phyloP scores from a whole-genome alignment of 2,329 filamentous ascomycete genomes.

The Claviceps spartinae region DNA sequence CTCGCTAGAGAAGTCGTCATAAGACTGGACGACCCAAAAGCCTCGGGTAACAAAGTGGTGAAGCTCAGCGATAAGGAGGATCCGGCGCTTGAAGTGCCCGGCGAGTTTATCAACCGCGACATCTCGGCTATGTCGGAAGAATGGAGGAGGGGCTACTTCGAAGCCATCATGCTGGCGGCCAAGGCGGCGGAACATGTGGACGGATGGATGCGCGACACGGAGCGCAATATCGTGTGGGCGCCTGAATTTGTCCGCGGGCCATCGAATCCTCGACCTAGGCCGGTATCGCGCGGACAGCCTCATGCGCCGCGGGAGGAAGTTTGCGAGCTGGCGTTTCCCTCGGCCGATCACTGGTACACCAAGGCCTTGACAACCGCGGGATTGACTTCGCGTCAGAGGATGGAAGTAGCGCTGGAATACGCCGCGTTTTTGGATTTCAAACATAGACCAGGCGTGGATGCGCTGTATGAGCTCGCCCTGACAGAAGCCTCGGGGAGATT shows the following conservation, averaged over 20 bases:
- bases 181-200: conserved; percentile 70
- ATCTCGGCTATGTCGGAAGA: conserved; percentile 62
- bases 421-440: conserved; percentile 79
- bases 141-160: conserved; percentile 78
- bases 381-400: conserved; percentile 62
- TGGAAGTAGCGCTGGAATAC: conserved; percentile 72
- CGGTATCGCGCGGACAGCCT: conserved; percentile 50
- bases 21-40: conserved; percentile 53
- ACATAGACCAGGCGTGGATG: conserved; percentile 46
- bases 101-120: conserved; percentile 51
- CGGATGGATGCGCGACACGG: conserved; percentile 60
- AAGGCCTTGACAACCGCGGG: conserved; percentile 70
- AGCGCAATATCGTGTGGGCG: conserved; percentile 52
- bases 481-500: conserved; percentile 54
- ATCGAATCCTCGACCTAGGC: conserved; percentile 67
- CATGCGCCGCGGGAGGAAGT: conserved; percentile 61
- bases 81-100: conserved; percentile 51
- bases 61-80: conserved; percentile 50
- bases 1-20: conserved; percentile 46
- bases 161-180: conserved; percentile 65
- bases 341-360: conserved; percentile 67
- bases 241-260: conserved; percentile 65
- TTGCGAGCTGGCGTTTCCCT: conserved; percentile 53
- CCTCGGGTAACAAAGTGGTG: conserved; percentile 53
- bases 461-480: conserved; percentile 64